Conservation (phyloP, 371 early-diverging fungal species). For the Mucor racemosus region DNA sequence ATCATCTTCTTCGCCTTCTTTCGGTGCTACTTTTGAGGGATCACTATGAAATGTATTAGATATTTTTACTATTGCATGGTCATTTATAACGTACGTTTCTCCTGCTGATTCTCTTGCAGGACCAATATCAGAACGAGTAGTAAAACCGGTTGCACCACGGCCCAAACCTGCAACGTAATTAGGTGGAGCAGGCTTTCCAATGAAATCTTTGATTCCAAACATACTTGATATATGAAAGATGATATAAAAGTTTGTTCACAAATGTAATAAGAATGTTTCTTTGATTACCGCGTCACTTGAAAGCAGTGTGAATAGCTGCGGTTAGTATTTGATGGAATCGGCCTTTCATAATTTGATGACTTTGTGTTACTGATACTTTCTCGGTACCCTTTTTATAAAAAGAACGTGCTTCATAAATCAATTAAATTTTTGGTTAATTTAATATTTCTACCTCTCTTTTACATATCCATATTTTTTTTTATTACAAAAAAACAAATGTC, state of each 20-base stretch:
- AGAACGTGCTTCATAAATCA: constrained; percentile 14
- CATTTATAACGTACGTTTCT: constrained; percentile 45
- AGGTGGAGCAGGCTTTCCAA: constrained; percentile 85
- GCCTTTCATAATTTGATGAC: too few species aligned
- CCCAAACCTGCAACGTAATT: constrained; percentile 97
- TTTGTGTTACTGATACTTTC: not conserved
- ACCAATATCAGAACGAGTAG: constrained; percentile 97
- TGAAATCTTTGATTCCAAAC: constrained; percentile 83
- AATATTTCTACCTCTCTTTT: constrained; percentile 17
- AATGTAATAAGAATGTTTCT: constrained; percentile 8
- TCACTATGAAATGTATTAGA: constrained; percentile 35
- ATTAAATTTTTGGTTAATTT: constrained; percentile 17
- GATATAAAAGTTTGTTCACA: constrained; percentile 2
- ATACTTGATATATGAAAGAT: constrained; percentile 33
- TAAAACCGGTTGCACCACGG: constrained; percentile 96
- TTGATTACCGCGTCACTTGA: not conserved
- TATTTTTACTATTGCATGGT: too few species aligned
- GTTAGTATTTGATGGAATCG: not conserved
- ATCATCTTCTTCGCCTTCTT: constrained; percentile 71
- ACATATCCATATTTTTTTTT: not conserved
- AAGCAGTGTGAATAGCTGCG: not conserved
- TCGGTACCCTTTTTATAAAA: constrained; percentile 1
- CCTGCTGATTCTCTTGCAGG: constrained; percentile 85
- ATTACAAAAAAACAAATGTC: constrained; percentile 22
- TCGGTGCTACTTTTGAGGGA: constrained; percentile 37